Evolutionary conservation across 768 basidiomycete species (phyloP).

Genomic region (Suillus fuscotomentosus): DNA sequence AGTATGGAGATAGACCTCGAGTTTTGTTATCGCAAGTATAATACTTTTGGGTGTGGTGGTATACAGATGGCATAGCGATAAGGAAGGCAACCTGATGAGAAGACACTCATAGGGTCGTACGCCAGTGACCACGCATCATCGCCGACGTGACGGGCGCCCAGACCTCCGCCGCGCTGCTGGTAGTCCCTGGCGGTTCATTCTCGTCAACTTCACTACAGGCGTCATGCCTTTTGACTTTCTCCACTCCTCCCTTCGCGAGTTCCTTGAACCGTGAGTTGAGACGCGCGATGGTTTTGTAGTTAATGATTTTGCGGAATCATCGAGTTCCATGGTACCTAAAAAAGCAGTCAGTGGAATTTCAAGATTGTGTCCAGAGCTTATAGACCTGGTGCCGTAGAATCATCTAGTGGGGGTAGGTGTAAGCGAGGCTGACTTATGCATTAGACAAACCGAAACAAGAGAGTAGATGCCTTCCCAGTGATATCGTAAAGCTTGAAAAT

Average conservation of each 20-base stretch:
- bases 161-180: conserved; percentile 61
- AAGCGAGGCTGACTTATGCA: neutral
- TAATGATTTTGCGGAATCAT: conserved; percentile 31
- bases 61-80: neutral
- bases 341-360: neutral
- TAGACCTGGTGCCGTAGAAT: conserved; percentile 8
- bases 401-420: conserved; percentile 14
- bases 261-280: conserved; percentile 82
- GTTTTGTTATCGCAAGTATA: neutral
- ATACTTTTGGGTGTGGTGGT: conserved; percentile 1
- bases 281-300: conserved; percentile 39
- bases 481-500: conserved; percentile 14
- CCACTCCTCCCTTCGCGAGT: conserved; percentile 81
- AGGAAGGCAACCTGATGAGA: neutral
- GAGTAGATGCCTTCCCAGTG: neutral
- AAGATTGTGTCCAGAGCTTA: conserved; percentile 16
- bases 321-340: conserved; percentile 55
- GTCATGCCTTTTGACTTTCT: conserved; percentile 73
- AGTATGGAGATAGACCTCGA: neutral
- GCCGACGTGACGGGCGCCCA: conserved; percentile 68
- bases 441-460: neutral
- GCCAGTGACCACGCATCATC: conserved; percentile 37
- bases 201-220: conserved; percentile 46
- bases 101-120: neutral
- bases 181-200: conserved; percentile 68